Conservation (phyloP, 2,329 filamentous ascomycete species). For the Neofusicoccum umdonicola region DNA sequence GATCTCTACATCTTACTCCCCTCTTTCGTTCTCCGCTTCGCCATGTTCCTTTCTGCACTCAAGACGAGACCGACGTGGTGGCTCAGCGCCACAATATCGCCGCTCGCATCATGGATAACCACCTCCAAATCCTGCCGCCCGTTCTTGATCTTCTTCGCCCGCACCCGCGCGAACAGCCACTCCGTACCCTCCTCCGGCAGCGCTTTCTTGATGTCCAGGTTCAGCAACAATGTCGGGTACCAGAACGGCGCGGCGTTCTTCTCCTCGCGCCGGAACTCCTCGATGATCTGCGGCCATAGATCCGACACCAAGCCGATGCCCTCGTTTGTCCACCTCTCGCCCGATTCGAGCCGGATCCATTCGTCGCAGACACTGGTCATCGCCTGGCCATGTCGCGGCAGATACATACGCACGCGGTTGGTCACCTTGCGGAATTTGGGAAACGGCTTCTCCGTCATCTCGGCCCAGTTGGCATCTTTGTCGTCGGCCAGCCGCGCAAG, state of each 20-base stretch:
- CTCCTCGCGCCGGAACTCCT: slow-evolving; percentile 42
- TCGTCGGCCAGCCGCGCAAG: slow-evolving; percentile 42
- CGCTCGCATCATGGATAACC: slow-evolving; percentile 60
- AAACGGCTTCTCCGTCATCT: slow-evolving; percentile 45
- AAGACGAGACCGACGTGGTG: slow-evolving; percentile 67
- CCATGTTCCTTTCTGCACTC: slow-evolving; percentile 62
- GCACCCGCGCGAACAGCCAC: slow-evolving; percentile 67
- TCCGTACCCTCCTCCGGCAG: slow-evolving; percentile 67
- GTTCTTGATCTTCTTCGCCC: slow-evolving; percentile 65
- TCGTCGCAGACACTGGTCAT: slow-evolving; percentile 54
- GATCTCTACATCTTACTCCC: slow-evolving; percentile 4
- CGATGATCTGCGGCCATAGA: slow-evolving; percentile 65
- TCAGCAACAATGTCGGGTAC: slow-evolving; percentile 75
- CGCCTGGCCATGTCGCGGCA: slow-evolving; percentile 48
- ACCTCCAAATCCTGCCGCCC: slow-evolving; percentile 75
- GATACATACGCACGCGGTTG: slow-evolving; percentile 51
- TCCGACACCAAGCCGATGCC: slow-evolving; percentile 66
- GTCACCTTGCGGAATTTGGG: slow-evolving; percentile 50
- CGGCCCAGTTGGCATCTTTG: slow-evolving; percentile 49
- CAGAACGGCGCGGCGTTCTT: slow-evolving; percentile 50
- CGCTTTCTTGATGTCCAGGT: slow-evolving; percentile 72
- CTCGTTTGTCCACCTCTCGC: slow-evolving; percentile 62
- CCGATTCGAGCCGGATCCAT: slow-evolving; percentile 64
- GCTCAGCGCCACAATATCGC: slow-evolving; percentile 65
- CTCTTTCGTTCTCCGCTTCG: slow-evolving; percentile 45